Base-by-base conservation (phyloP, 2,329 filamentous ascomycete species). In the Cladosporium sp. region DNA sequence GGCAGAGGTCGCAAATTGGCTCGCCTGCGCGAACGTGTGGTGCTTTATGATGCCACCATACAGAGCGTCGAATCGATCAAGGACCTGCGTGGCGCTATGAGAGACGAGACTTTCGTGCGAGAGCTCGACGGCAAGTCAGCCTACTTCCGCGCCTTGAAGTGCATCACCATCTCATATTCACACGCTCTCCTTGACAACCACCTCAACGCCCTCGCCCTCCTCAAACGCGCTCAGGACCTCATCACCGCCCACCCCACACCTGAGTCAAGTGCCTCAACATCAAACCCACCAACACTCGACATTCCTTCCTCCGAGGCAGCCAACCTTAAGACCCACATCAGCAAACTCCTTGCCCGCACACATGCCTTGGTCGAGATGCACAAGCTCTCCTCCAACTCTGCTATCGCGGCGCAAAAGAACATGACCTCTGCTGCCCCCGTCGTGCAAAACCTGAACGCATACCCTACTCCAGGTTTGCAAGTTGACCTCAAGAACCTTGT, bases 111-210 rank as follows among this genome's bases (percentile, higher is more conserved):
- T 15, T 89, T 99, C 63, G 79, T 91, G 4, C 76, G 81, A 45
- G 90, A 94, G 71, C 78, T 99, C n/a, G 84, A 90, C 57, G 85
- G 85, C 34, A 93, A 90, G 64, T 80, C 83, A 35, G 80, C 83
- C 60, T 97, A 97, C 74, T 99, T 97, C 76, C 84, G 87, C 61
- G 89, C 94, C 9, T 79, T 97, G 56, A 96, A 93, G 87, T 92
- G 86, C 65, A 80, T 97, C 49, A 87, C 92, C 37, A 86, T 97
- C 64, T 90, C 90, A 45, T 88, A 90, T 60, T 95, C 93, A 3
- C 89, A 97, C 70, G 83, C 85, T 19, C 78, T 96, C 59, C 79
- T 89, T 22, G 85, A 84, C 25, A 85, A 88, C 54, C 81, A 85
- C 22, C 82, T 84, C 63, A 92, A 95, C 64, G 89, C 93, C 2